These are phyloP conservation scores for Meyerozyma carpophila DNA, from an alignment of 1,139 yeast species.

Conservation along the genomic window DNA sequence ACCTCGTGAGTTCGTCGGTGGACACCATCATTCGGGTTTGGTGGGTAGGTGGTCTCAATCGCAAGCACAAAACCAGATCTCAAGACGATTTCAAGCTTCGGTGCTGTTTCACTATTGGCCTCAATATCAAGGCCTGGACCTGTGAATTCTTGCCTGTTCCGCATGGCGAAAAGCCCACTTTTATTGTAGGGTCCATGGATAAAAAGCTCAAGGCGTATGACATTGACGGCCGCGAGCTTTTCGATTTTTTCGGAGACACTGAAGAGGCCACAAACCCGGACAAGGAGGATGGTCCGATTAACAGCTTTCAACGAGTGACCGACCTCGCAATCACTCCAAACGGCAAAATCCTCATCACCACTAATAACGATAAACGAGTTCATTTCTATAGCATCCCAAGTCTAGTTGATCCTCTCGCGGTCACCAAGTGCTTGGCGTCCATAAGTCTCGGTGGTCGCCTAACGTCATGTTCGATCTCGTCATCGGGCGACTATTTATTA, in stretches of 20 bases:
- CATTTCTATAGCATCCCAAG: slow-evolving; percentile 46
- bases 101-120: slow-evolving; percentile 37
- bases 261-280: slow-evolving; percentile 34
- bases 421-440: slow-evolving; percentile 30
- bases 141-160: slow-evolving; percentile 64
- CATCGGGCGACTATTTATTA: slow-evolving; percentile 34
- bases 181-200: slow-evolving; percentile 76
- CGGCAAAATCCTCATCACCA: slow-evolving; percentile 57
- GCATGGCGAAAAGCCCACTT: slow-evolving; percentile 36
- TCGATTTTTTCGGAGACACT: slow-evolving; percentile 40
- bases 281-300: slow-evolving; percentile 12
- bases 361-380: slow-evolving; percentile 55
- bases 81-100: slow-evolving; percentile 19
- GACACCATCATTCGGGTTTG: slow-evolving; percentile 67
- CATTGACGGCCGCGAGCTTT: slow-evolving; percentile 35
- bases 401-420: slow-evolving; percentile 26
- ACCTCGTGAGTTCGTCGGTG: slow-evolving; percentile 60
- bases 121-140: slow-evolving; percentile 49
- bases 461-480: slow-evolving; percentile 37
- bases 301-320: slow-evolving; percentile 49
- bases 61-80: slow-evolving; percentile 21
- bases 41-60: slow-evolving; percentile 41
- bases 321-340: slow-evolving; percentile 62
- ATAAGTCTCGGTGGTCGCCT: slow-evolving; percentile 32
- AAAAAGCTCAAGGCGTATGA: slow-evolving; percentile 62